phyloP scores from a whole-genome alignment of 148 eudicot genomes.

The Nepenthes mirabilis region DNA sequence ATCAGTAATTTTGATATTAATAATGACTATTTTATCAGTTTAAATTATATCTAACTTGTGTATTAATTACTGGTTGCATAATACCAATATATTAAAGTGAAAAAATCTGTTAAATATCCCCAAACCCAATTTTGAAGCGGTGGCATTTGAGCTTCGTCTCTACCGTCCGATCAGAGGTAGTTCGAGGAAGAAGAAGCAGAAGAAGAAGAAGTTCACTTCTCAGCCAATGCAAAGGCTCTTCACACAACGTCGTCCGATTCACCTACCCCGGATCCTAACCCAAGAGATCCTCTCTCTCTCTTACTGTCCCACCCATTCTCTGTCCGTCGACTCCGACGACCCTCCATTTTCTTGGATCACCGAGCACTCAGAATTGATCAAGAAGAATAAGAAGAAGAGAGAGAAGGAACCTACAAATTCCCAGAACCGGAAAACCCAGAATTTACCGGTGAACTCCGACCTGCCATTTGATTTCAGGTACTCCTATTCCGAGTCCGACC shows the following conservation, averaged over 20 bases:
- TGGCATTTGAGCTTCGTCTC: no score
- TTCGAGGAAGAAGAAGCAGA: no score
- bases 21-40: no score
- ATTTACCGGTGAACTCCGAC: slow-evolving; percentile 25
- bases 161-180: no score
- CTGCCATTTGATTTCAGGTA: slow-evolving; percentile 79
- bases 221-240: no score
- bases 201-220: no score
- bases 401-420: slow-evolving; percentile 5
- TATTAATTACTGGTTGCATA: no score
- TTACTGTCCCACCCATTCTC: slow-evolving; percentile 2
- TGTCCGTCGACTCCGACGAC: slow-evolving; percentile 28
- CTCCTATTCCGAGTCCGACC: slow-evolving; percentile 74
- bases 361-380: slow-evolving; percentile 14
- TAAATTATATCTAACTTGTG: no score
- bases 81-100: no score
- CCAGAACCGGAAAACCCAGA: slow-evolving; percentile 5
- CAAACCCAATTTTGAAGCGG: no score
- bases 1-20: no score
- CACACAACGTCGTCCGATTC: slow-evolving; percentile 9
- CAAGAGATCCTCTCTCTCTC: background rate
- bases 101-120: no score
- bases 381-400: slow-evolving; percentile 8
- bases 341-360: slow-evolving; percentile 60
- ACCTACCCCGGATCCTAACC: background rate